Percentiles rank a stretch among this genome's conserved stretches.
Conservation (phyloP, 768 basidiomycete species). For the Boletus tylopilopsis region DNA sequence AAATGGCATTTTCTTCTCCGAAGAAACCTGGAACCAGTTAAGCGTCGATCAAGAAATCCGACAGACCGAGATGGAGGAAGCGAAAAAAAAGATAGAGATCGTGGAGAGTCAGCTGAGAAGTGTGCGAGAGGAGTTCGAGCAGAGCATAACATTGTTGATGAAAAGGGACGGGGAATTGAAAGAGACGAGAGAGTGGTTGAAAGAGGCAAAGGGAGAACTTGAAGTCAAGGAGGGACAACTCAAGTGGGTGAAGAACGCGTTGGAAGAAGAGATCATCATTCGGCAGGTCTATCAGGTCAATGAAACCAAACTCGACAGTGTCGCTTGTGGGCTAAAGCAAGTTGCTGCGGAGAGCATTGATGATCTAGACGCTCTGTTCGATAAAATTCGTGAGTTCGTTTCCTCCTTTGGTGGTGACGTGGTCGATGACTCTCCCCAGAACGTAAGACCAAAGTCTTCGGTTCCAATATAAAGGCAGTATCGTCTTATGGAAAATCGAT, state of each 20-base stretch:
- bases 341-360: conserved; percentile 63
- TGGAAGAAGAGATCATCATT: conserved; percentile 80
- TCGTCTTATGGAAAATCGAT: conserved; percentile 59
- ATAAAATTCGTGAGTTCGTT: conserved; percentile 69
- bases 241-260: conserved; percentile 47
- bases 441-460: conserved; percentile 63
- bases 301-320: conserved; percentile 64
- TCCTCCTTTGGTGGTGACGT: not conserved
- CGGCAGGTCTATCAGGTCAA: conserved; percentile 74
- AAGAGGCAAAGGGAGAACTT: conserved; percentile 50
- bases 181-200: conserved; percentile 53
- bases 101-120: conserved; percentile 77
- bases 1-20: conserved; percentile 92
- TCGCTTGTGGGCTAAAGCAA: conserved; percentile 66
- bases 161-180: conserved; percentile 75
- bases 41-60: conserved; percentile 70
- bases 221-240: conserved; percentile 55
- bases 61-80: conserved; percentile 77
- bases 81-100: conserved; percentile 76
- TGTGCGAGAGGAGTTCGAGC: conserved; percentile 88
- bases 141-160: conserved; percentile 74
- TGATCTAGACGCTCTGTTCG: conserved; percentile 70
- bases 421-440: conserved; percentile 41
- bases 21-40: conserved; percentile 88
- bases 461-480: conserved; percentile 63